These are phyloP conservation scores for Gliomastix tumulicola DNA, from an alignment of 2,329 filamentous ascomycete genomes.

Conservation along the genomic window DNA sequence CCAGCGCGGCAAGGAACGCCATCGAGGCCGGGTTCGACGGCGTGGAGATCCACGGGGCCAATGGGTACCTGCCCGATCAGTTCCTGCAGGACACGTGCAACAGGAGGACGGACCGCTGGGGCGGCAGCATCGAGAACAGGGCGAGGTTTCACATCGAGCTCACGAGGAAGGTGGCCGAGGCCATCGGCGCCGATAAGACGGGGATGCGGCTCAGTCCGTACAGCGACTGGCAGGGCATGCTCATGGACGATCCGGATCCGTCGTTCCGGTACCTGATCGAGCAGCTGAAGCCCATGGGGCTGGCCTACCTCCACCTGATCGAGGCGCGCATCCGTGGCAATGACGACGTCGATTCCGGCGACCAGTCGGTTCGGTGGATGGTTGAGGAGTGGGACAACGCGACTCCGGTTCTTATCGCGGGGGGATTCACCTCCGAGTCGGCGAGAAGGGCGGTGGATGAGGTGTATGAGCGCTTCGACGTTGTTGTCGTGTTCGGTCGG, in stretches of 20 bases:
- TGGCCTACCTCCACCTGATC: conserved; percentile 48
- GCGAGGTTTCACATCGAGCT: conserved; percentile 48
- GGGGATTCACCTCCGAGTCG: conserved; percentile 45
- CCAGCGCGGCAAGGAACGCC: conserved; percentile 42
- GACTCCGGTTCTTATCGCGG: conserved; percentile 48
- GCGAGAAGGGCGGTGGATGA: conserved; percentile 31
- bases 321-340: conserved; percentile 38
- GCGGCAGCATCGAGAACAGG: conserved; percentile 18
- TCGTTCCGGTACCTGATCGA: conserved; percentile 43
- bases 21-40: conserved; percentile 49
- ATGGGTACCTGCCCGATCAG: conserved; percentile 30
- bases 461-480: conserved; percentile 34
- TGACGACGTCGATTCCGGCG: conserved; percentile 38
- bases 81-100: conserved; percentile 36
- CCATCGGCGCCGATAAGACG: conserved; percentile 35
- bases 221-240: conserved; percentile 42
- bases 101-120: conserved; percentile 25
- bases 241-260: conserved; percentile 41
- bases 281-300: conserved; percentile 32
- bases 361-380: conserved; percentile 11
- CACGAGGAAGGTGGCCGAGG: conserved; percentile 32
- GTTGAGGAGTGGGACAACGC: conserved; percentile 33
- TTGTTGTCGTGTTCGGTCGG: conserved; percentile 24
- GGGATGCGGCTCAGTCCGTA: conserved; percentile 39
- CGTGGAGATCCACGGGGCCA: conserved; percentile 30